phyloP scores from a whole-genome alignment of 202 grass and related monocot genomes.

The Panicum virgatum region DNA sequence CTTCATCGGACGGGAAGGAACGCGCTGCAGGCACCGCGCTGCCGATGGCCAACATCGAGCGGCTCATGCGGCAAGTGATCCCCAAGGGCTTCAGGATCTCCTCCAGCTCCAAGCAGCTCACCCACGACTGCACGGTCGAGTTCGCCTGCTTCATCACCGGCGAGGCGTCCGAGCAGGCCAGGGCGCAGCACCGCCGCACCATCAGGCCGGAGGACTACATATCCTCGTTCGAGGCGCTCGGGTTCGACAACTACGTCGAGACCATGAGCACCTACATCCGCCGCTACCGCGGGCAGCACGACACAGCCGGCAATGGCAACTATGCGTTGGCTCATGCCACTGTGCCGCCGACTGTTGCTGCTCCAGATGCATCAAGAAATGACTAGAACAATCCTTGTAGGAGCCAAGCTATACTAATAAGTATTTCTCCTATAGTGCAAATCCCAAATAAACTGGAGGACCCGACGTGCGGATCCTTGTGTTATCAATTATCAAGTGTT shows the following conservation, averaged over 20 bases:
- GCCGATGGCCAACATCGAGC: slow-evolving; percentile 44
- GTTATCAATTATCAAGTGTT: too few species aligned
- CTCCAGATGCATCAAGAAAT: too few species aligned
- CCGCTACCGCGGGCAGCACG: slow-evolving; percentile 37
- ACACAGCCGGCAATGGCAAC: neutral
- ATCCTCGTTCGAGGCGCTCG: slow-evolving; percentile 15
- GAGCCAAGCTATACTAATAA: too few species aligned
- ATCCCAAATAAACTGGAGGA: too few species aligned
- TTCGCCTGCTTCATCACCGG: slow-evolving; percentile 44
- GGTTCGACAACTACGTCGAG: slow-evolving; percentile 38
- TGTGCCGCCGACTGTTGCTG: too few species aligned
- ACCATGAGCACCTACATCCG: slow-evolving; percentile 37
- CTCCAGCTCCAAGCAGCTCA: slow-evolving; percentile 34
- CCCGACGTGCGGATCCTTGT: too few species aligned
- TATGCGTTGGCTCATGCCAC: too few species aligned
- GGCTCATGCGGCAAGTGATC: slow-evolving; percentile 44
- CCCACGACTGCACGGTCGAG: slow-evolving; percentile 54
- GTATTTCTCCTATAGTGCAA: too few species aligned
- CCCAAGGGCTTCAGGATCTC: slow-evolving; percentile 28
- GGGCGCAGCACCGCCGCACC: slow-evolving; percentile 31
- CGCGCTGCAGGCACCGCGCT: neutral
- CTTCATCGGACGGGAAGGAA: neutral
- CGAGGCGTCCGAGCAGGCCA: slow-evolving; percentile 28
- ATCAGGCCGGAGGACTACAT: slow-evolving; percentile 46
- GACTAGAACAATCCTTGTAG: too few species aligned